These are phyloP conservation scores for Pseudoperonospora humuli DNA, from an alignment of 352 stramenopile species.

Conservation along the genomic window DNA sequence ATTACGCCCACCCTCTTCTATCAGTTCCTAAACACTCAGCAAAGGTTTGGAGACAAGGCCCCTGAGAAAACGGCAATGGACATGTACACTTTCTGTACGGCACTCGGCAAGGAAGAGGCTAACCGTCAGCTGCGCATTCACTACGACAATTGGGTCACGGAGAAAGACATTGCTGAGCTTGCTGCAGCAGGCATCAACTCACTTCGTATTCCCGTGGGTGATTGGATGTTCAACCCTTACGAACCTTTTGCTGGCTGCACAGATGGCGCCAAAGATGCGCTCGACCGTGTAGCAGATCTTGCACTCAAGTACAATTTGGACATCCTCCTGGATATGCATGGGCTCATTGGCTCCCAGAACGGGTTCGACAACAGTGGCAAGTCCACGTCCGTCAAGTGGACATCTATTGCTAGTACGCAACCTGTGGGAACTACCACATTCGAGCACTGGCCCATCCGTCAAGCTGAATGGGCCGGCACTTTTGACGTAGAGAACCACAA, in stretches of 20 bases:
- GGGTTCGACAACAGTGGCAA: slow-evolving; percentile 94
- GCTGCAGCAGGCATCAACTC: slow-evolving; percentile 66
- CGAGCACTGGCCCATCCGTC: slow-evolving; percentile 90
- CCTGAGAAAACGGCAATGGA: slow-evolving; percentile 88
- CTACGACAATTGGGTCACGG: slow-evolving; percentile 93
- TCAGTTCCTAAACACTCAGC: slow-evolving; percentile 87
- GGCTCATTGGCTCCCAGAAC: slow-evolving; percentile 90
- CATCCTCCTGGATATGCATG: slow-evolving; percentile 91
- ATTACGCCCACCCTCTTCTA: slow-evolving; percentile 95
- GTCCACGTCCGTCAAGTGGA: slow-evolving; percentile 87
- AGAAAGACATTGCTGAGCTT: slow-evolving; percentile 88
- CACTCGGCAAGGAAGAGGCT: slow-evolving; percentile 80
- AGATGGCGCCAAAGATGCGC: slow-evolving; percentile 85
- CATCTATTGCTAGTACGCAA: slow-evolving; percentile 69
- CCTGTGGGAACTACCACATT: slow-evolving; percentile 87
- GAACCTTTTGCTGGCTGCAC: slow-evolving; percentile 90
- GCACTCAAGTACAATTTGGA: slow-evolving; percentile 81
- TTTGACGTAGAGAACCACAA: slow-evolving; percentile 84
- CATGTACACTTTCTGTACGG: slow-evolving; percentile 88
- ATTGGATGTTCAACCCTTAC: slow-evolving; percentile 95
- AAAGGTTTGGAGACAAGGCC: slow-evolving; percentile 64
- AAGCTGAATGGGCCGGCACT: slow-evolving; percentile 87
- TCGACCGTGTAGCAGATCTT: slow-evolving; percentile 86
- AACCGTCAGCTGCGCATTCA: slow-evolving; percentile 90
- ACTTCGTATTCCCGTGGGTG: slow-evolving; percentile 87